Evolutionary conservation across 345 rosid species (phyloP), one percentile per base, ranked within the genome.

Genomic region (Lepidium didymum): DNA sequence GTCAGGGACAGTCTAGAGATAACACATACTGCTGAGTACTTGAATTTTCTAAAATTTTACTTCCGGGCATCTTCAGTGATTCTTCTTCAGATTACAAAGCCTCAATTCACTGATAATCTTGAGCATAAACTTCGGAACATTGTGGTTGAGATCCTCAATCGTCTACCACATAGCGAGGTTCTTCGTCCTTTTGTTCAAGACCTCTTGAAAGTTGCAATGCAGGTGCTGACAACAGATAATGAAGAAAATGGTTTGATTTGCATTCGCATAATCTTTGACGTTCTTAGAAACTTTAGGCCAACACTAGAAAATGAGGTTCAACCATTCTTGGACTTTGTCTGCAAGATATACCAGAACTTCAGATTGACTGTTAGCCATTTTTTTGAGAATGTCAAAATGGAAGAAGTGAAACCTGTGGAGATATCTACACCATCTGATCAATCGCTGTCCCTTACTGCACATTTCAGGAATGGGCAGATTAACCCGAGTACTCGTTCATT

Each of bases 131-230:
- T 91, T 38, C 83, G 97, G 14, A 91, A 91, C 72, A 79, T 91
- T 45, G 87, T 87, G 7, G 90, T 91, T 69, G 96, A 95, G 83
- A 87, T 95, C 37, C 90, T 91, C 44, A 91, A 89, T 77, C 94
- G 96, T 34, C 80, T 95, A 4, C 99, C 97, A 55, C 96, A 91
- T 57, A 95, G 92, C 55, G 99, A 95, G 77, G 99, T 95, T 60
- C 93, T 95, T 44, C 91, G 99, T 58, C 99, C 99, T 16, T 95
- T 87, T 73, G 97, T 91, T 78, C 97, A 86, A 84, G 92, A 95
- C 76, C 89, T 95, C 6, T 81, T 95, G 76, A 91, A 89, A 81
- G 90, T 95, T 42, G 89, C 97, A n/a, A 87, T 95, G 96, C 96
- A 95, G 83, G 97, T 95, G 67, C 90, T 91, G 27, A 89, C 99